phyloP scores from a whole-genome alignment of 208 protist genomes.

The Leishmania aethiopica region DNA sequence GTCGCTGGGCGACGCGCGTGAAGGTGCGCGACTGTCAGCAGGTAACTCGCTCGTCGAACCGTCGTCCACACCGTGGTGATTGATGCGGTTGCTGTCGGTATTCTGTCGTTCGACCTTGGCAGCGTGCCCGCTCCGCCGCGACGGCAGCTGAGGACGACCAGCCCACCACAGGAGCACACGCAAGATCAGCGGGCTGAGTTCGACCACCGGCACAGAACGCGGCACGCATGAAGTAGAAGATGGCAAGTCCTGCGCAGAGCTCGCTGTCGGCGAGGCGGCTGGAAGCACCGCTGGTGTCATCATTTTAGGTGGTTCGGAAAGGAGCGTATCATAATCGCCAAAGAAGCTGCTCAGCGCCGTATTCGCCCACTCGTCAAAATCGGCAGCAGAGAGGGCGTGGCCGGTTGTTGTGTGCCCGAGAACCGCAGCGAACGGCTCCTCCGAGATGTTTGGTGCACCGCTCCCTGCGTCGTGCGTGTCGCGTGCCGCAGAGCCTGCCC shows the following conservation, averaged over 20 bases:
- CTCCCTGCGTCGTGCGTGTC: not conserved
- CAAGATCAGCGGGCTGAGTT: conserved; percentile 31
- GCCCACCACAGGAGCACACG: conserved; percentile 36
- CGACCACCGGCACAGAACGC: conserved; percentile 2
- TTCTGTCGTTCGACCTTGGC: not conserved
- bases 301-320: conserved; percentile 3
- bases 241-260: conserved; percentile 3
- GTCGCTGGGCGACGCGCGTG: not conserved
- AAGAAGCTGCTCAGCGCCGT: not conserved
- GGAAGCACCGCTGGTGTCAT: not conserved
- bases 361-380: not conserved
- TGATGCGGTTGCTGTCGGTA: not conserved
- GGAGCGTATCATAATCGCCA: conserved; percentile 1
- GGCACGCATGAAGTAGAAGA: not conserved
- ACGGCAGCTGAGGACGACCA: conserved; percentile 17
- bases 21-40: not conserved
- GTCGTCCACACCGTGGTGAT: not conserved
- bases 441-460: not conserved
- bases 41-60: not conserved
- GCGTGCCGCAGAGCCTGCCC: not conserved
- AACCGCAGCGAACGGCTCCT: not conserved
- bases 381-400: not conserved
- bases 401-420: not conserved
- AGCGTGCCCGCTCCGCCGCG: not conserved
- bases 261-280: not conserved